A percentile compares a stretch with the other conserved stretches of the same genome.
Evolutionary conservation across 2,329 filamentous ascomycete genomes (phyloP).

Genomic region (Aspergillus sp.): DNA sequence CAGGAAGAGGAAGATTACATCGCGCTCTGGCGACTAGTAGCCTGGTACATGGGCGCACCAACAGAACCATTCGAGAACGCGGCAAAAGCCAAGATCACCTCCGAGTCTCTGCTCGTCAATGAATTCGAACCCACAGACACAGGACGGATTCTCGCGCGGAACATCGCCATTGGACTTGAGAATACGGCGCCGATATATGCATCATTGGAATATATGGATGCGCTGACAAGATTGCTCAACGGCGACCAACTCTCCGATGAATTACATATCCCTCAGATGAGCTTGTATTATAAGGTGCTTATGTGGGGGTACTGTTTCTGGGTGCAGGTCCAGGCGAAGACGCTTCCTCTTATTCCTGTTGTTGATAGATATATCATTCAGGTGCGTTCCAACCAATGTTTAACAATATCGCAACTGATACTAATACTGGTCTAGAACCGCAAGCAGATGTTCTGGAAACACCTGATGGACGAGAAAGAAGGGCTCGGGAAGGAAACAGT

Average conservation of each 20-base stretch:
- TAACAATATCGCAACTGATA: not conserved
- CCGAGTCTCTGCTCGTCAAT: slow-evolving; percentile 65
- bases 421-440: slow-evolving; percentile 28
- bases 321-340: slow-evolving; percentile 11
- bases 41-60: slow-evolving; percentile 68
- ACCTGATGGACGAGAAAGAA: slow-evolving; percentile 62
- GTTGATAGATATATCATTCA: slow-evolving; percentile 55
- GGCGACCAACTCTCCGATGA: slow-evolving; percentile 61
- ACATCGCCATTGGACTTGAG: slow-evolving; percentile 68
- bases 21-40: slow-evolving; percentile 73
- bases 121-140: slow-evolving; percentile 66
- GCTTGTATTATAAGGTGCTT: slow-evolving; percentile 58
- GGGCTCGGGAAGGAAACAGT: slow-evolving; percentile 62
- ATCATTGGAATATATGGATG: slow-evolving; percentile 65
- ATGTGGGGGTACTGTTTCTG: slow-evolving; percentile 64
- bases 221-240: slow-evolving; percentile 68
- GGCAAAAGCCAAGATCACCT: slow-evolving; percentile 57
- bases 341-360: slow-evolving; percentile 34
- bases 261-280: slow-evolving; percentile 59
- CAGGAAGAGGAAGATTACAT: slow-evolving; percentile 69
- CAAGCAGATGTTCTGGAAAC: slow-evolving; percentile 55
- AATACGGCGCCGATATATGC: slow-evolving; percentile 64
- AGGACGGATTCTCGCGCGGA: slow-evolving; percentile 66
- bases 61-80: slow-evolving; percentile 60
- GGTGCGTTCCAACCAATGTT: slow-evolving; percentile 24